A percentile compares a stretch with the other conserved stretches of the same genome.
Evolutionary conservation across 225 moss, liverwort and hornwort genomes (phyloP).

Genomic region (Takakia lepidozioides): DNA sequence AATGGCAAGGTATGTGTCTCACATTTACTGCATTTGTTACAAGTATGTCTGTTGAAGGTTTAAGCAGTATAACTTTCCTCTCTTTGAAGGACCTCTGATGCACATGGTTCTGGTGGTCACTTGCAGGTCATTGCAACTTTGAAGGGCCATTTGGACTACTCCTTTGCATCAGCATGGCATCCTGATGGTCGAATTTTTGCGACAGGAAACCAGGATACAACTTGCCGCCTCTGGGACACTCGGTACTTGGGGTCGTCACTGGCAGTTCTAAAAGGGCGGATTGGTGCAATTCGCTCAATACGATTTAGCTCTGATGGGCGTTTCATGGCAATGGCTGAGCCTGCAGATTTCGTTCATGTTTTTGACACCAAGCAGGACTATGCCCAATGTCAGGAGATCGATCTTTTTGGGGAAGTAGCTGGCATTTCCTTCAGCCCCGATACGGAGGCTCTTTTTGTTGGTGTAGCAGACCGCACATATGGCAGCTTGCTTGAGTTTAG

Average conservation of each 20-base stretch:
- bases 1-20: slow-evolving; percentile 37
- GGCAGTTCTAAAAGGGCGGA: slow-evolving; percentile 47
- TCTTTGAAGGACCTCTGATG: not conserved
- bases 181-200: slow-evolving; percentile 48
- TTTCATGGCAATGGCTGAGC: slow-evolving; percentile 66
- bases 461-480: slow-evolving; percentile 53
- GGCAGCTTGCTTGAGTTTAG: slow-evolving; percentile 55
- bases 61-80: not conserved
- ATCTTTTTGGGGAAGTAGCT: slow-evolving; percentile 60
- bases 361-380: slow-evolving; percentile 48
- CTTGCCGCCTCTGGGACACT: slow-evolving; percentile 51
- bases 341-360: slow-evolving; percentile 57
- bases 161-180: slow-evolving; percentile 64
- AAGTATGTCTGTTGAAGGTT: not conserved
- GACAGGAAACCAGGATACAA: slow-evolving; percentile 58
- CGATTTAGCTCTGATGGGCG: slow-evolving; percentile 51
- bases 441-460: slow-evolving; percentile 47
- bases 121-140: slow-evolving; percentile 40
- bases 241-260: slow-evolving; percentile 31
- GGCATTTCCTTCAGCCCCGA: slow-evolving; percentile 61
- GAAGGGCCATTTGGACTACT: slow-evolving; percentile 49
- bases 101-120: not conserved
- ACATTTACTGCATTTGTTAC: too few species aligned
- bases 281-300: slow-evolving; percentile 50
- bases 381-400: slow-evolving; percentile 48